Evolutionary conservation across 768 basidiomycete genomes (phyloP), one percentile per base, ranked within the genome.

Genomic region (Mycena albidolilacea): DNA sequence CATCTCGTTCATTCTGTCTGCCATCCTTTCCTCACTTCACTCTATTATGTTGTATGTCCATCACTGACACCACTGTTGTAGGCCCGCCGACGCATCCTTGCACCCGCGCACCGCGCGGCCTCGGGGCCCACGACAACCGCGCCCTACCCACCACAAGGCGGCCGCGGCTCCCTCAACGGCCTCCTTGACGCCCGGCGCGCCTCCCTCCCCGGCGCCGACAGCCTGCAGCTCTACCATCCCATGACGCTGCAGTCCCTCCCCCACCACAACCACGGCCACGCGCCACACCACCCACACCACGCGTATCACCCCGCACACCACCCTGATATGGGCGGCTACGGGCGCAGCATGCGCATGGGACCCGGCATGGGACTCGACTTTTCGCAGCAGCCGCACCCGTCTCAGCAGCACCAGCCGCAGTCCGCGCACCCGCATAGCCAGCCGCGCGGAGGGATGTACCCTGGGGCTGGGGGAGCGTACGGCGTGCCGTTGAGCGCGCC

Each of bases 71-170:
- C 5, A 67, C 30, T 54, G 10, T 30, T 74, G 43, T 79, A 95
- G 94, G 94, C 94, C 75, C 89, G 94, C 30, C 90, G 94, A 72
- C 91, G 94, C 76, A 95, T 95, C 79, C 89, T 95, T 70, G 94
- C 94, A 11, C 94, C 94, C 35, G 94, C 93, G 0, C 92, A 94
- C 71, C 90, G 92, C 74, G 90, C 92, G 14, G 90, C 93, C 0
- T 89, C 90, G 11, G 91, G 91, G 3, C 93, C 94, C 2, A 94
- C 93, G 4, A 95, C 94, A 0, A 93, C 92, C 7, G 88, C 90
- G 0, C 93, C 94, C 19, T 95, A 90, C 83, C 90, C 91, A 41
- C 84, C 87, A 43, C 73, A 82, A n/a, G 82, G 75, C 46, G 69
- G 82, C n/a, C 84, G 88, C 43, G 83, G 83, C 75, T 85, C 87